Conservation (phyloP, 2,329 filamentous ascomycete genomes). For the Ophiostoma ulmi region DNA sequence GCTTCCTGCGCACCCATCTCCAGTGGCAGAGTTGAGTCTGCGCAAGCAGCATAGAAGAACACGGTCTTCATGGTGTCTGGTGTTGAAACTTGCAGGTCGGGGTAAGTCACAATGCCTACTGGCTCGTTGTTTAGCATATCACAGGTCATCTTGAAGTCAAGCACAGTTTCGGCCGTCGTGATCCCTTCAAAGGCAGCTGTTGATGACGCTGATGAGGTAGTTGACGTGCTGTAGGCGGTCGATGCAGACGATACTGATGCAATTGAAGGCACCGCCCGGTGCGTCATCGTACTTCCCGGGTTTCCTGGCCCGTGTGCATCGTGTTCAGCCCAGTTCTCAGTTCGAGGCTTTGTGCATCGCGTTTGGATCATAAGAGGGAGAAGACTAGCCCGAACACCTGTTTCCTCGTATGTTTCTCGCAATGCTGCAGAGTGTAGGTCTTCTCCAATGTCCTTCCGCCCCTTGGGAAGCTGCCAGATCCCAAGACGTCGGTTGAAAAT, state of each 20-base stretch:
- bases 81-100: conserved; percentile 34
- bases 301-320: not conserved
- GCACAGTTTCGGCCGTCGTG: not conserved
- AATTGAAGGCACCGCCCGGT: conserved; percentile 73
- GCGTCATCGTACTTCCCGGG: not conserved
- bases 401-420: conserved; percentile 47
- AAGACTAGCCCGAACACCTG: conserved; percentile 39
- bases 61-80: conserved; percentile 38
- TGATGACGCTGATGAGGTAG: conserved; percentile 11
- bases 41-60: conserved; percentile 38
- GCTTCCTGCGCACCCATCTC: conserved; percentile 25
- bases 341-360: conserved; percentile 37
- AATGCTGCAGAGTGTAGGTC: conserved; percentile 40
- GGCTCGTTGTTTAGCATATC: conserved; percentile 36
- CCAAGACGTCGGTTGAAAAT: conserved; percentile 41
- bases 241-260: conserved; percentile 72
- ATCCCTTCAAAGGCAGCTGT: not conserved
- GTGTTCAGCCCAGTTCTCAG: conserved; percentile 16
- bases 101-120: conserved; percentile 36
- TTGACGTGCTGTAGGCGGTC: conserved; percentile 7
- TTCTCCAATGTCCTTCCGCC: conserved; percentile 46
- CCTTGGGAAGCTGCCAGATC: conserved; percentile 46
- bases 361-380: conserved; percentile 41
- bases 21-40: conserved; percentile 24
- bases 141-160: conserved; percentile 31